Percentiles rank a stretch among this genome's conserved stretches.
Conservation (phyloP, 345 rosid genomes). For the Eucalyptus melliodora region DNA sequence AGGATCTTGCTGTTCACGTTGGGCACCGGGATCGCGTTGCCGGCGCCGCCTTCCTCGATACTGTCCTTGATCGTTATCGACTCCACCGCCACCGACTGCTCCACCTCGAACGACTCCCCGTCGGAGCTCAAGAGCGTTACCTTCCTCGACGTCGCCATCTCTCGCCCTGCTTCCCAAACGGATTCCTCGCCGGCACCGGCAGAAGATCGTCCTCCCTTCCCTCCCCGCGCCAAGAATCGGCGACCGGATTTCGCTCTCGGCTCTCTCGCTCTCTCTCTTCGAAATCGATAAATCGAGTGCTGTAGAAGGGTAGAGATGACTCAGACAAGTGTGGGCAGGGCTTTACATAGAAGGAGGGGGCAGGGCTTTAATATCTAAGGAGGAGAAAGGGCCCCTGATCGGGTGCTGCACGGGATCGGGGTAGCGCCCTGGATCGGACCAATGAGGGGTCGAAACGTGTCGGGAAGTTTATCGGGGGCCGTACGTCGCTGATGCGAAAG, state of each 20-base stretch:
- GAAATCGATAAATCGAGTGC: no score
- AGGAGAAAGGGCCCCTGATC: no score
- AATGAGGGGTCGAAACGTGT: no score
- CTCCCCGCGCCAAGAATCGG: not conserved
- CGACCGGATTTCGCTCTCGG: not conserved
- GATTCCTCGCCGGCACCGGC: not conserved
- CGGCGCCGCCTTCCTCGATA: constrained; percentile 70
- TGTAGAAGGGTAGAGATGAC: no score
- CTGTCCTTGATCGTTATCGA: constrained; percentile 63
- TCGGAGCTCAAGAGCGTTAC: constrained; percentile 47
- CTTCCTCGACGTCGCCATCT: constrained; percentile 15
- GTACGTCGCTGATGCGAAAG: no score
- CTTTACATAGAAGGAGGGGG: no score
- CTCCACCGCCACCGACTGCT: constrained; percentile 46
- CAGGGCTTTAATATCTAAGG: no score
- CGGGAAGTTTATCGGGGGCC: no score
- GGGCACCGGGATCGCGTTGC: constrained; percentile 49
- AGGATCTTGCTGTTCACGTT: constrained; percentile 71
- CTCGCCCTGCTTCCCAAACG: not conserved
- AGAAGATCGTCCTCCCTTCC: not conserved
- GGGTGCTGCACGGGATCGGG: no score
- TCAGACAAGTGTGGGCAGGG: no score
- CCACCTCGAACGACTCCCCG: constrained; percentile 57
- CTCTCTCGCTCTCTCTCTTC: no score
- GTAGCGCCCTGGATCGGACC: no score